Evolutionary conservation across 768 basidiomycete species (phyloP).

Genomic region (Dendrothele bispora): DNA sequence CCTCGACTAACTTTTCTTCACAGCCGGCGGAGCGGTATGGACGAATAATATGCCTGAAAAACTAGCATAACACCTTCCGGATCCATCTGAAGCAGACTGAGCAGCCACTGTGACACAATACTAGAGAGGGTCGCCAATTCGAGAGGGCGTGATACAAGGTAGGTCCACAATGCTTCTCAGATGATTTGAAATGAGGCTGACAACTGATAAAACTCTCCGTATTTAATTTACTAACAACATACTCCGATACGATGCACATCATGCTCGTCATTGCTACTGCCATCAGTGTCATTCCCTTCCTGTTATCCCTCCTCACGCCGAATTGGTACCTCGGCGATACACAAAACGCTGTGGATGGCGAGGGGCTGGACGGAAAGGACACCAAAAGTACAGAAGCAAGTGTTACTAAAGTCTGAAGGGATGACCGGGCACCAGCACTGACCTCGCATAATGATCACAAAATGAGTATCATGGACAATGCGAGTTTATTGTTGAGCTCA

Average conservation of each 20-base stretch:
- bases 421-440: too few species aligned
- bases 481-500: too few species aligned
- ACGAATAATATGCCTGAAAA: conserved; percentile 63
- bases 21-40: conserved; percentile 70
- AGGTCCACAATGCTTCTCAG: conserved; percentile 30
- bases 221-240: conserved; percentile 44
- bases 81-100: conserved; percentile 40
- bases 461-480: too few species aligned
- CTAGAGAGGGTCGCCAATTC: conserved; percentile 54
- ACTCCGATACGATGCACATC: conserved; percentile 55
- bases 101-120: conserved; percentile 42
- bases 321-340: conserved; percentile 67
- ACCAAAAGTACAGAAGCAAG: too few species aligned
- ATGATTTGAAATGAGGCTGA: too few species aligned
- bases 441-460: too few species aligned
- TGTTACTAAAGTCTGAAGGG: too few species aligned
- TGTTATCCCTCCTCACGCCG: conserved; percentile 59
- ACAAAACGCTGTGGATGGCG: conserved; percentile 66
- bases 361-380: too few species aligned
- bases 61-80: conserved; percentile 55
- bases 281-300: conserved; percentile 56
- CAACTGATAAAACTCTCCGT: not conserved
- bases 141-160: conserved; percentile 64
- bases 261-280: conserved; percentile 55
- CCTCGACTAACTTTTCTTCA: too few species aligned